A percentile compares a stretch with the other conserved stretches of the same genome.
Conservation (phyloP, 257 asterid genomes). For the Solanum piurae region DNA sequence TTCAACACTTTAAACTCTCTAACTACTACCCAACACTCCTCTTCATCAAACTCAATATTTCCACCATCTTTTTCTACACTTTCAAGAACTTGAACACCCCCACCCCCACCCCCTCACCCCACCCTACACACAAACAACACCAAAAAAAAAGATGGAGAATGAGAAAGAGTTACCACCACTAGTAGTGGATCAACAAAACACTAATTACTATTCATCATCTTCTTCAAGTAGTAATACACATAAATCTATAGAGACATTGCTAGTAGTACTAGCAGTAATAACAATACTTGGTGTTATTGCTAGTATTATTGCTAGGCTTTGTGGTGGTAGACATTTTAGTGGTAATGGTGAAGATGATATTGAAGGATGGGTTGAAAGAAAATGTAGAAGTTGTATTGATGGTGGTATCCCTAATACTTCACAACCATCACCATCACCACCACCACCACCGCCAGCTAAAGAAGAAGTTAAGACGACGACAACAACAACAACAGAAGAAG, state of each 20-base stretch:
- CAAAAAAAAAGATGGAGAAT: background rate
- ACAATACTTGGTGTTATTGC: slow-evolving; percentile 63
- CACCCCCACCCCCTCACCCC: background rate
- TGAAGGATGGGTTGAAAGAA: slow-evolving; percentile 82
- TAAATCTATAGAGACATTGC: slow-evolving; percentile 66
- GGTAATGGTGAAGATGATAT: slow-evolving; percentile 65
- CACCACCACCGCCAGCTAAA: background rate
- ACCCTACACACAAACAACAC: background rate
- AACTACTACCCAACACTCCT: background rate
- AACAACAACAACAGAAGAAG: background rate
- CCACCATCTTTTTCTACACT: background rate
- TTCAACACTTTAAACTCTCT: background rate
- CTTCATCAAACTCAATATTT: background rate
- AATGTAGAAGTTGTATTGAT: slow-evolving; percentile 70
- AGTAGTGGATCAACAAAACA: background rate
- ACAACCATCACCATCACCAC: background rate
- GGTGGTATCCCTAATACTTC: slow-evolving; percentile 35
- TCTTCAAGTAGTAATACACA: slow-evolving; percentile 12
- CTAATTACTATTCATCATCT: background rate
- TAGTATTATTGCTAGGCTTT: slow-evolving; percentile 63
- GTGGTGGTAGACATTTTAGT: slow-evolving; percentile 63
- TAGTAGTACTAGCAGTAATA: slow-evolving; percentile 74
- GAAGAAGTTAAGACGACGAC: slow-evolving; percentile 22
- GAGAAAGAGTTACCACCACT: slow-evolving; percentile 62
- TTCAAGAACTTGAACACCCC: background rate